Conservation (phyloP, 768 basidiomycete genomes). For the Hygrophoropsis aurantiaca region DNA sequence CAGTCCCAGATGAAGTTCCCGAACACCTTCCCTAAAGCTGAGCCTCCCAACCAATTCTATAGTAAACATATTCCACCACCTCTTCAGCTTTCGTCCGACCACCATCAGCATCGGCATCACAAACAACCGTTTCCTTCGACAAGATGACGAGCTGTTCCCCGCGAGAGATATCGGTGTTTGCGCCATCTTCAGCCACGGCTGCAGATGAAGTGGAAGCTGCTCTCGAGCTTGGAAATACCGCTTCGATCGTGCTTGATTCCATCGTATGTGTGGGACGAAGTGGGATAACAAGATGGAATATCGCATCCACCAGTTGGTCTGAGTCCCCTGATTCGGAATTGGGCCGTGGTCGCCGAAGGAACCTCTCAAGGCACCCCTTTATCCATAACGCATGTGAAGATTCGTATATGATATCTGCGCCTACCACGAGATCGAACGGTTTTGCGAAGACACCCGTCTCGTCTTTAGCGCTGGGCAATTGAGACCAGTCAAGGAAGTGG, state of each 20-base stretch:
- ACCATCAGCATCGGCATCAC: slow-evolving; percentile 40
- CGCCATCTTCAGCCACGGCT: slow-evolving; percentile 8
- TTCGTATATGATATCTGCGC: slow-evolving; percentile 58
- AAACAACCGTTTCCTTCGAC: slow-evolving; percentile 52
- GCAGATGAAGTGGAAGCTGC: neutral
- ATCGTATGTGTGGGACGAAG: slow-evolving; percentile 60
- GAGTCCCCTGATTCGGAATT: neutral
- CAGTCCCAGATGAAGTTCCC: too few relatives aligned
- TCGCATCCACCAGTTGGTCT: neutral
- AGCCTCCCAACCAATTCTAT: slow-evolving; percentile 79
- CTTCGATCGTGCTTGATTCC: slow-evolving; percentile 62
- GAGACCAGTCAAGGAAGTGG: slow-evolving; percentile 42
- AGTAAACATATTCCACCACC: slow-evolving; percentile 70
- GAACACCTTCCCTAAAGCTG: too few relatives aligned
- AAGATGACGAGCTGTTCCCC: slow-evolving; percentile 45
- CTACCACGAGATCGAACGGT: slow-evolving; percentile 50
- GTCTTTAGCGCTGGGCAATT: slow-evolving; percentile 13
- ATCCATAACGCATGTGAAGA: slow-evolving; percentile 48
- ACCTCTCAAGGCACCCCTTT: slow-evolving; percentile 35
- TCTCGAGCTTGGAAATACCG: slow-evolving; percentile 41
- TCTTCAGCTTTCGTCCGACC: slow-evolving; percentile 33
- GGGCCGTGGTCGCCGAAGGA: slow-evolving; percentile 34
- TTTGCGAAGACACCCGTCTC: slow-evolving; percentile 23
- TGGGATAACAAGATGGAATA: slow-evolving; percentile 79
- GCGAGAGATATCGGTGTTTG: slow-evolving; percentile 2